Conservation (phyloP, 805 yeast species). For the Ogataea nakhonphanomensis region DNA sequence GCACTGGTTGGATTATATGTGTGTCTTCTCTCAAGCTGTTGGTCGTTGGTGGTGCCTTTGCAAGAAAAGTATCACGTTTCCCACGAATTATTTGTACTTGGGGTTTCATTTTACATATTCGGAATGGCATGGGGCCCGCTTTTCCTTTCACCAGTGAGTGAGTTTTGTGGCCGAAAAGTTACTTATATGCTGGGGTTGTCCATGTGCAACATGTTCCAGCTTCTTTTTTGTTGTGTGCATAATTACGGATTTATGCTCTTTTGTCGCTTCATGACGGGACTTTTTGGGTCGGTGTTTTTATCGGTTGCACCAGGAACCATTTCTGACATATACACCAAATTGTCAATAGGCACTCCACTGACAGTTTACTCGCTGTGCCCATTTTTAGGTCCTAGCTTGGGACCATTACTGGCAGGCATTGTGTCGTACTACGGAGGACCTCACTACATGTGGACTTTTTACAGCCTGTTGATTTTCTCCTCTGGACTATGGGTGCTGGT, state of each 20-base stretch:
- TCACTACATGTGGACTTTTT: constrained; percentile 70
- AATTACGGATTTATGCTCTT: constrained; percentile 63
- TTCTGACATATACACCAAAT: constrained; percentile 63
- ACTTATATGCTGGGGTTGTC: constrained; percentile 49
- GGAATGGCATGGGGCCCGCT: constrained; percentile 66
- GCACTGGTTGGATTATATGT: constrained; percentile 57
- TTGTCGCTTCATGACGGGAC: constrained; percentile 64
- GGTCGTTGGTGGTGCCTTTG: constrained; percentile 57
- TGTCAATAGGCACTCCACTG: constrained; percentile 65
- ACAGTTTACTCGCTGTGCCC: constrained; percentile 63
- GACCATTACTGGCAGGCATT: constrained; percentile 61
- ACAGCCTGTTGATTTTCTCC: constrained; percentile 58
- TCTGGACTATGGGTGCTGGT: constrained; percentile 21
- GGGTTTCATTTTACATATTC: constrained; percentile 54
- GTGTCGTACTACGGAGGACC: constrained; percentile 50
- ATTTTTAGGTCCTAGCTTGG: constrained; percentile 66
- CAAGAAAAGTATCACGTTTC: constrained; percentile 48
- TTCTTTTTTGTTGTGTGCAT: constrained; percentile 53
- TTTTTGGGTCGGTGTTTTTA: constrained; percentile 71
- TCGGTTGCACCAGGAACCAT: constrained; percentile 76
- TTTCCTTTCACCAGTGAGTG: constrained; percentile 59
- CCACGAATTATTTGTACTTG: constrained; percentile 56
- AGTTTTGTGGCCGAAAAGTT: constrained; percentile 50
- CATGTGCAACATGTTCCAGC: constrained; percentile 45
- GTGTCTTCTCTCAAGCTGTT: constrained; percentile 67